phyloP scores from a whole-genome alignment of 176 grass and related monocot genomes.

The Juncus effusus region DNA sequence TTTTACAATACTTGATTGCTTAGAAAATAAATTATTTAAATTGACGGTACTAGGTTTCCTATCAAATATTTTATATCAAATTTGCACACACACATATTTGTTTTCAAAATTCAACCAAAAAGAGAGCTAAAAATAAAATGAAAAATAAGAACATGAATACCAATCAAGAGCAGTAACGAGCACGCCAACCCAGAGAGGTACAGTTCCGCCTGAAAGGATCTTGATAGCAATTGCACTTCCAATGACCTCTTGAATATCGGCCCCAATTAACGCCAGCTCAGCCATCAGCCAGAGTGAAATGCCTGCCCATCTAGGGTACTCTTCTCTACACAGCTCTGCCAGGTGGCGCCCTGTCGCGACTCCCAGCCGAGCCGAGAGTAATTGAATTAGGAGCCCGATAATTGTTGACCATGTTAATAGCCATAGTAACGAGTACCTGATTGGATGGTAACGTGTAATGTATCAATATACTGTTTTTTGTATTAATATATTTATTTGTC shows the following conservation, averaged over 20 bases:
- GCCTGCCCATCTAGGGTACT: conserved; percentile 53
- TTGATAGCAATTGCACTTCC: conserved; percentile 81
- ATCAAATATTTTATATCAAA: too few relatives aligned
- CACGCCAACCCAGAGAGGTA: conserved; percentile 75
- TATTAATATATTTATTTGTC: too few relatives aligned
- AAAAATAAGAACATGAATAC: background rate
- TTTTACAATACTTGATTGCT: too few relatives aligned
- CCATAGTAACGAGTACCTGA: conserved; percentile 45
- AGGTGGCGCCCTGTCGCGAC: conserved; percentile 60
- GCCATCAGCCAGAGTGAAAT: conserved; percentile 56
- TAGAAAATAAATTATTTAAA: conserved; percentile 5
- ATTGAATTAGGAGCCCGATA: conserved; percentile 38
- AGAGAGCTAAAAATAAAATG: too few relatives aligned
- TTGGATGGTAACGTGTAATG: background rate
- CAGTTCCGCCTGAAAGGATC: conserved; percentile 47
- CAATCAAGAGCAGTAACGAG: conserved; percentile 46
- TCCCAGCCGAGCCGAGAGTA: conserved; percentile 39
- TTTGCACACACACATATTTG: too few relatives aligned
- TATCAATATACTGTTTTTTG: too few relatives aligned
- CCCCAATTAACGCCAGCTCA: conserved; percentile 74
- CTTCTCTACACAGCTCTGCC: conserved; percentile 69
- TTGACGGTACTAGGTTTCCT: too few relatives aligned
- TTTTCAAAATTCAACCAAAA: too few relatives aligned
- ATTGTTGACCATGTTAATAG: conserved; percentile 35
- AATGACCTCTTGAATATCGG: conserved; percentile 78